Conservation (phyloP, 2,329 filamentous ascomycete genomes). For the Trichoderma afroharzianum region DNA sequence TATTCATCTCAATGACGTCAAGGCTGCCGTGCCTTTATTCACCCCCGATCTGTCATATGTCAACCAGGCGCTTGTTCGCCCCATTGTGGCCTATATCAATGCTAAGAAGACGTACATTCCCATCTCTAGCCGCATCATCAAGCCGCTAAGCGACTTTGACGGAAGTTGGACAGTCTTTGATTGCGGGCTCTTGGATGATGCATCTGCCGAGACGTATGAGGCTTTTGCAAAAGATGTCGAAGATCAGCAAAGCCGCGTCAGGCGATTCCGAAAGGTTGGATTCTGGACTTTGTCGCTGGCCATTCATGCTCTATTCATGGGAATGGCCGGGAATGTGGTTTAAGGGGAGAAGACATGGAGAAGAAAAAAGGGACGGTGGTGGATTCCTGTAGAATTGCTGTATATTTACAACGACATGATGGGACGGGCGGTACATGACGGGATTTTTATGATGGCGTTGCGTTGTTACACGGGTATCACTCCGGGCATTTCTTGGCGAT, state of each 20-base stretch:
- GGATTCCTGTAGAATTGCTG: slow-evolving; percentile 15
- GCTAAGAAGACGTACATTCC: slow-evolving; percentile 92
- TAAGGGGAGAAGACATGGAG: slow-evolving; percentile 26
- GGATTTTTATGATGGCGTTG: slow-evolving; percentile 12
- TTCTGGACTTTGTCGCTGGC: slow-evolving; percentile 93
- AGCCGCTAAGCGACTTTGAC: slow-evolving; percentile 83
- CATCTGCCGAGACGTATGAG: slow-evolving; percentile 89
- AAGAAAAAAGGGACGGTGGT: background rate
- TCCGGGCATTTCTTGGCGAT: slow-evolving; percentile 8
- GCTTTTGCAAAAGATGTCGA: slow-evolving; percentile 90
- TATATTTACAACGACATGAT: slow-evolving; percentile 16
- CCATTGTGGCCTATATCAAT: slow-evolving; percentile 98
- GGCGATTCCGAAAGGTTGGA: slow-evolving; percentile 90
- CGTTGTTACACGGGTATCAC: slow-evolving; percentile 6
- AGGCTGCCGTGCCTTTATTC: slow-evolving; percentile 88
- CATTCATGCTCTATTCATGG: slow-evolving; percentile 90
- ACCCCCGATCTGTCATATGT: slow-evolving; percentile 89
- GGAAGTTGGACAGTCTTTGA: slow-evolving; percentile 95
- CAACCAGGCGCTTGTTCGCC: slow-evolving; percentile 90
- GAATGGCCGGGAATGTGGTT: slow-evolving; percentile 79
- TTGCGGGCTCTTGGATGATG: slow-evolving; percentile 88
- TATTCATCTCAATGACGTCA: slow-evolving; percentile 93
- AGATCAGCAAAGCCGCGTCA: slow-evolving; percentile 79
- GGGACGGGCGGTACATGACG: slow-evolving; percentile 7
- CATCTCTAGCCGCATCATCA: slow-evolving; percentile 90